Evolutionary conservation across 2,329 filamentous ascomycete species (phyloP).

Genomic region (Penicillium sp.): DNA sequence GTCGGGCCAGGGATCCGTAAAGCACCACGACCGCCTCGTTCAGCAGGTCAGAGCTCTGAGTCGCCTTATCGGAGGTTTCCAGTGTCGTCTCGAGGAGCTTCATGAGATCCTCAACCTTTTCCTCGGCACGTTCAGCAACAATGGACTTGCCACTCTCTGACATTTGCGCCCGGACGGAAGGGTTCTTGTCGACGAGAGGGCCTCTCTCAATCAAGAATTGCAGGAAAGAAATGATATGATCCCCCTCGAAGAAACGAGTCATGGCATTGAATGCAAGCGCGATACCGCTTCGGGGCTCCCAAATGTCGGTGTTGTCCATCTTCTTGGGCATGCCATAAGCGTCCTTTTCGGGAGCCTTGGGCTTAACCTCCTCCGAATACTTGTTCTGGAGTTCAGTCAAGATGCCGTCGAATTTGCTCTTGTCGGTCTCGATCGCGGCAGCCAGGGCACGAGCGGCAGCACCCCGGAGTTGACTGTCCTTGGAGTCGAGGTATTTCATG

Average conservation of each 20-base stretch:
- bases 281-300: conserved; percentile 86
- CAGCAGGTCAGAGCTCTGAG: conserved; percentile 76
- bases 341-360: conserved; percentile 76
- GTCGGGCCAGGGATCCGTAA: conserved; percentile 87
- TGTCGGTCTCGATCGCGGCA: conserved; percentile 61
- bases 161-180: conserved; percentile 78
- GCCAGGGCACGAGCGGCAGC: conserved; percentile 78
- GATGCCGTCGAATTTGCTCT: conserved; percentile 56
- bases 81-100: conserved; percentile 81
- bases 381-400: conserved; percentile 61
- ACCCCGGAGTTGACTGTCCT: conserved; percentile 74
- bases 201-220: conserved; percentile 80
- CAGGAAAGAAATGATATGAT: conserved; percentile 70
- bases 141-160: conserved; percentile 78
- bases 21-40: conserved; percentile 97
- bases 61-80: conserved; percentile 77
- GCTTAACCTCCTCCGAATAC: conserved; percentile 76
- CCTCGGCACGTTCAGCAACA: conserved; percentile 74
- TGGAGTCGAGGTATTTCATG: conserved; percentile 71
- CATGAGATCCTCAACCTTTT: conserved; percentile 85
- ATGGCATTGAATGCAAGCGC: conserved; percentile 82
- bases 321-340: conserved; percentile 93
- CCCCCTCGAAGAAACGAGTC: conserved; percentile 61
- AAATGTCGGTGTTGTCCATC: conserved; percentile 78
- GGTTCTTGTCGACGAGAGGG: conserved; percentile 77